A percentile compares a stretch with the other conserved stretches of the same genome.
Conservation (phyloP, 2,329 filamentous ascomycete species). For the Chaetomium olivaceum region DNA sequence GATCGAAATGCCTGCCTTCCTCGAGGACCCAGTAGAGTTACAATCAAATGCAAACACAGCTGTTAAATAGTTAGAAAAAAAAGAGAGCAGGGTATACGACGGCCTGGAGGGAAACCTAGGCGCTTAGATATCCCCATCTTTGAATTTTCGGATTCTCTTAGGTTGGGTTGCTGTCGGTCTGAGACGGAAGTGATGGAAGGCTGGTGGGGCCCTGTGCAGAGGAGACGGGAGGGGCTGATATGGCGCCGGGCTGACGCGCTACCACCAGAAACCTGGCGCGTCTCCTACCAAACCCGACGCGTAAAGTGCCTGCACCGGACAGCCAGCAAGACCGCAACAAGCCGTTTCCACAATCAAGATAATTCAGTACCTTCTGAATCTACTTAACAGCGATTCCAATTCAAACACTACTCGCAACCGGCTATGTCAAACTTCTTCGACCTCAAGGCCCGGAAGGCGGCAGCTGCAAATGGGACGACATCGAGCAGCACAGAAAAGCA, state of each 20-base stretch:
- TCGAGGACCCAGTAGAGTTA: background rate
- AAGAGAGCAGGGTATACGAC: background rate
- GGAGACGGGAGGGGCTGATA: background rate
- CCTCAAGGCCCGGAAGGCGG: slow-evolving; percentile 84
- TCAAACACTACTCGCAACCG: background rate
- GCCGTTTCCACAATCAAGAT: background rate
- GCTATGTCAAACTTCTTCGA: slow-evolving; percentile 92
- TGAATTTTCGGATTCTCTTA: no score
- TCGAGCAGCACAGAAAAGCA: slow-evolving; percentile 66
- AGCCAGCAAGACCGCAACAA: background rate
- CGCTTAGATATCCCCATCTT: no score
- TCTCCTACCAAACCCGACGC: slow-evolving; percentile 1
- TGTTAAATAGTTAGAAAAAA: background rate
- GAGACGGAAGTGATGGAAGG: background rate
- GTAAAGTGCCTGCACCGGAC: slow-evolving; percentile 10
- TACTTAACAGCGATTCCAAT: background rate
- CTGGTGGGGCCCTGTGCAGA: background rate
- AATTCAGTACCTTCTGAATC: background rate
- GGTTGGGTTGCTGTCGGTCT: no score
- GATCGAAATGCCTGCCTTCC: background rate
- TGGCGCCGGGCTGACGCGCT: background rate
- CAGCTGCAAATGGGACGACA: slow-evolving; percentile 61
- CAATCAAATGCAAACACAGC: background rate
- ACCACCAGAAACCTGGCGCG: slow-evolving; percentile 3
- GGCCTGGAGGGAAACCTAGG: background rate